Percentiles rank a stretch among this genome's conserved stretches.
Conservation (phyloP, 176 grass and related monocot genomes). For the Tillandsia fasciculata region DNA sequence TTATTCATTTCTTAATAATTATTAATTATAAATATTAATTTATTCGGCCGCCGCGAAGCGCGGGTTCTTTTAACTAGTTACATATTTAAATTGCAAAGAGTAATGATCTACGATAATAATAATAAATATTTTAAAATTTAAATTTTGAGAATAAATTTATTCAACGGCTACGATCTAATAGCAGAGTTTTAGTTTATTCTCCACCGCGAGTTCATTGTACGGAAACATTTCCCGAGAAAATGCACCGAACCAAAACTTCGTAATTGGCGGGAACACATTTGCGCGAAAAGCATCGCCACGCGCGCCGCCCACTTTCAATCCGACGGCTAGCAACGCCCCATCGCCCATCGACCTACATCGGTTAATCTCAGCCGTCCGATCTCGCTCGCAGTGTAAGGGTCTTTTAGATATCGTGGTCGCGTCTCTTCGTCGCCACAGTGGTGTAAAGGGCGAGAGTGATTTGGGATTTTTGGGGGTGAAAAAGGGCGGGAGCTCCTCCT, state of each 20-base stretch:
- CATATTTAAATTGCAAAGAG: too few relatives aligned
- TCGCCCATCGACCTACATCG: neutral
- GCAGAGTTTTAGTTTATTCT: neutral
- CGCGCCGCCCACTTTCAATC: neutral
- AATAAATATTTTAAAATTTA: too few relatives aligned
- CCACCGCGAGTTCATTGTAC: neutral
- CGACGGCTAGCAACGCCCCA: neutral
- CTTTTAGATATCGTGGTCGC: neutral
- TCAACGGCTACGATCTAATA: neutral
- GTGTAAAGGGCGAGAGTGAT: neutral
- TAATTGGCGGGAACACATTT: slow-evolving; percentile 2
- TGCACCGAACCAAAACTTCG: neutral
- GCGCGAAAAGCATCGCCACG: neutral
- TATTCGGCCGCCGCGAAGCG: too few relatives aligned
- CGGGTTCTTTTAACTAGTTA: too few relatives aligned
- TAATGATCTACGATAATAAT: too few relatives aligned
- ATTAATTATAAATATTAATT: too few relatives aligned
- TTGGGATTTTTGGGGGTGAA: too few relatives aligned
- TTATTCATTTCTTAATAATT: too few relatives aligned
- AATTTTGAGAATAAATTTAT: too few relatives aligned
- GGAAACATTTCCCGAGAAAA: neutral
- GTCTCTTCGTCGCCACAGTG: neutral
- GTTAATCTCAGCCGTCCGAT: neutral
- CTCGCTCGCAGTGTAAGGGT: slow-evolving; percentile 1
- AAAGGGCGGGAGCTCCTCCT: neutral